phyloP scores from a whole-genome alignment of 331 rosid genomes.

The Stylosanthes scabra region DNA sequence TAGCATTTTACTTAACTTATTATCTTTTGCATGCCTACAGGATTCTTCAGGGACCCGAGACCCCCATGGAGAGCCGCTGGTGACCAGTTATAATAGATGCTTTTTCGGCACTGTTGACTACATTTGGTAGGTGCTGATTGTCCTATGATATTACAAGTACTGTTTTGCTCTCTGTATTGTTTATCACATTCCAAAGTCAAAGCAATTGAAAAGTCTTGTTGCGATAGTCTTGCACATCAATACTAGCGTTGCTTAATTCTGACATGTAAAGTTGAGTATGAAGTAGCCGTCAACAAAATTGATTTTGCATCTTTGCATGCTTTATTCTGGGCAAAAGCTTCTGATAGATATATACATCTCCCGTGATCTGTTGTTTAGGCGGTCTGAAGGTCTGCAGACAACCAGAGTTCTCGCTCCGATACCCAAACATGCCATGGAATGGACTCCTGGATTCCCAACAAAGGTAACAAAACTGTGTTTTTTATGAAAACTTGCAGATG shows the following conservation, averaged over 20 bases:
- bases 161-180: conserved; percentile 31
- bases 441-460: conserved; percentile 90
- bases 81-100: conserved; percentile 80
- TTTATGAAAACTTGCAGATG: conserved; percentile 24
- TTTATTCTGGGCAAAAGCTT: conserved; percentile 16
- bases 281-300: conserved; percentile 6
- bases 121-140: conserved; percentile 72
- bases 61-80: conserved; percentile 82
- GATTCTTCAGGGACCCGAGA: conserved; percentile 75
- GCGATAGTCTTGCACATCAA: conserved; percentile 33
- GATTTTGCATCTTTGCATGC: conserved; percentile 23
- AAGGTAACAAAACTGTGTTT: conserved; percentile 57
- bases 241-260: neutral
- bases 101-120: conserved; percentile 93
- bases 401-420: conserved; percentile 88
- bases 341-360: conserved; percentile 30
- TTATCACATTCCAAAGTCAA: conserved; percentile 25
- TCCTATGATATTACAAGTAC: conserved; percentile 29
- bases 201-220: neutral
- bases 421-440: conserved; percentile 72
- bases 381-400: conserved; percentile 89
- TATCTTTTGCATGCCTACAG: conserved; percentile 49
- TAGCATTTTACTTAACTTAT: no score
- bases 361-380: conserved; percentile 60
- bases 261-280: conserved; percentile 20